Evolutionary conservation across 345 rosid species (phyloP).

Genomic region (Cochlearia excelsa): DNA sequence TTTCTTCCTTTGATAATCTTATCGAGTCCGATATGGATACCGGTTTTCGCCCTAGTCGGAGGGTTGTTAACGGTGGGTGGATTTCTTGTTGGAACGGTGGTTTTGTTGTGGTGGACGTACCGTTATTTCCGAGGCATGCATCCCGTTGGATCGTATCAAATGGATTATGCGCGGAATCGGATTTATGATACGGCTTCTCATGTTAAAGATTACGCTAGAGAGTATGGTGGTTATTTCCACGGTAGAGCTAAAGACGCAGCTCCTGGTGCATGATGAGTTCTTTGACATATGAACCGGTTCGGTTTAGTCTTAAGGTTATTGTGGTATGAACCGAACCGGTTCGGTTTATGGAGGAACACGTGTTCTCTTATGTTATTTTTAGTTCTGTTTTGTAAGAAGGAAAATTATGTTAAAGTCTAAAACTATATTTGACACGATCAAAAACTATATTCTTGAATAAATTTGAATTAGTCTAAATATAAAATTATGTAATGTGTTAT

Average conservation of each 20-base stretch:
- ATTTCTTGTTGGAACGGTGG: slow-evolving; percentile 44
- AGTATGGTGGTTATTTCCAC: slow-evolving; percentile 84
- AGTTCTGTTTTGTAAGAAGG: no score
- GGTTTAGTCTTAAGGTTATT: no score
- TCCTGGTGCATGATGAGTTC: slow-evolving; percentile 62
- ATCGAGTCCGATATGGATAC: slow-evolving; percentile 76
- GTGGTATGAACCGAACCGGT: no score
- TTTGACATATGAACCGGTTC: not conserved
- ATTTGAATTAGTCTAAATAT: no score
- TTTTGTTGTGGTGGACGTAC: slow-evolving; percentile 45
- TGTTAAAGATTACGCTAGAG: slow-evolving; percentile 83
- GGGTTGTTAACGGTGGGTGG: slow-evolving; percentile 55
- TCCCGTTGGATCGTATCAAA: slow-evolving; percentile 68
- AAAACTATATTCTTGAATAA: no score
- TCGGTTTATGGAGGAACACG: no score
- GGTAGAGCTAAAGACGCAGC: slow-evolving; percentile 90
- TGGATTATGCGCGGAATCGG: slow-evolving; percentile 70
- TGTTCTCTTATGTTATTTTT: no score
- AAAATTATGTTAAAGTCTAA: no score
- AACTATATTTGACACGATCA: no score
- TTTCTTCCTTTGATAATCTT: slow-evolving; percentile 17
- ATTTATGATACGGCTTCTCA: slow-evolving; percentile 82
- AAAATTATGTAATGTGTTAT: no score
- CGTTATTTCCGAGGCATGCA: slow-evolving; percentile 27
- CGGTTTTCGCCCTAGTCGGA: slow-evolving; percentile 41